Evolutionary conservation across 257 asterid genomes (phyloP), one percentile per base, ranked within the genome.

Genomic region (Solanum chilense): DNA sequence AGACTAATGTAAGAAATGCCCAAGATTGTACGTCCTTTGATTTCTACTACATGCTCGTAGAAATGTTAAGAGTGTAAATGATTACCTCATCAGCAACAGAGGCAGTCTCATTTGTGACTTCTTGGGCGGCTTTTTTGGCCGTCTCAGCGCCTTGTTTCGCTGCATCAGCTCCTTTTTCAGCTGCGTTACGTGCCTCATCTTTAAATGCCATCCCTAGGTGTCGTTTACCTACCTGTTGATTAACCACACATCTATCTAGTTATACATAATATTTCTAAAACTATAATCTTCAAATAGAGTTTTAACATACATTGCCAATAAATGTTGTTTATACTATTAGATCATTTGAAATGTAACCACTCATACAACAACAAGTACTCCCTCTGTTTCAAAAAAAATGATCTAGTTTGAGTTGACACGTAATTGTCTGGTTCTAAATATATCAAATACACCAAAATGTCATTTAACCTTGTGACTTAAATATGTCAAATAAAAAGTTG

Each of bases 101-200:
- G 20, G n/a, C 64, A 9, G 96, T 91, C 87, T 93, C 92, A 27
- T 90, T 82, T 82, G 91, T 91, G 44, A 88, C 82, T 76, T 94
- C 93, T 37, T 94, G 92, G 85, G 92, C 92, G 37, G 92, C 90
- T 44, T 83, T 90, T 89, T 86, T 91, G 69, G 95, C 94, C 5
- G 95, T 92, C 11, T 94, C 95, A 0, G 88, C 86, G 21, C 92
- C 94, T 71, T 92, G 91, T 87, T 88, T 88, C n/a, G 90, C 95
- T 33, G 92, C 94, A n/a, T 90, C 88, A 31, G 89, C 85, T 64
- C 91, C 95, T 80, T 91, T 85, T 35, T 86, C 90, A 6, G 95
- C 93, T 35, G 94, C 94, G 20, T 85, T 52, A 31, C 87, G 70
- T 13, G 92, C 91, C 87, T 92, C 91, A 21, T 92, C 91, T 27